phyloP scores from a whole-genome alignment of 345 rosid genomes.

The Citropsis articulata region DNA sequence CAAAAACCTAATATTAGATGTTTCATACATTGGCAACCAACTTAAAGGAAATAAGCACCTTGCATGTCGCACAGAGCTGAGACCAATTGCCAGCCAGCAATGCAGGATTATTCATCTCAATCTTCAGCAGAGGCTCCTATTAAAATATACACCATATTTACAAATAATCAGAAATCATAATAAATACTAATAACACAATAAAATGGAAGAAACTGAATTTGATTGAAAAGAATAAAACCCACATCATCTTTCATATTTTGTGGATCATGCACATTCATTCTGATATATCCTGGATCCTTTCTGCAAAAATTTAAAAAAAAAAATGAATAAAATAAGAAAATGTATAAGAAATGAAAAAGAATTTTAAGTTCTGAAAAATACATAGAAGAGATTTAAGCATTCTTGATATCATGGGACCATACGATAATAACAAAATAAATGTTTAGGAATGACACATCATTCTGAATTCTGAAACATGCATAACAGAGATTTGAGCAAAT shows the following conservation, averaged over 20 bases:
- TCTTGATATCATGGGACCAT: not conserved
- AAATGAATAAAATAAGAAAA: not conserved
- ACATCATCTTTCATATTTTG: conserved; percentile 94
- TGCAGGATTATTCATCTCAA: conserved; percentile 88
- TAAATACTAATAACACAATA: not conserved
- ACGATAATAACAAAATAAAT: not conserved
- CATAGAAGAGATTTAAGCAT: not conserved
- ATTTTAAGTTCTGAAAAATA: not conserved
- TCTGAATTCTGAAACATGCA: not conserved
- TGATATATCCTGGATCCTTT: conserved; percentile 93
- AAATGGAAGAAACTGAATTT: not conserved
- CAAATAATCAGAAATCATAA: not conserved
- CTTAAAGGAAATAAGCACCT: conserved; percentile 42
- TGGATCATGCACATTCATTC: conserved; percentile 71
- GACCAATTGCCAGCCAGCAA: conserved; percentile 96
- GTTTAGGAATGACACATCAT: not conserved
- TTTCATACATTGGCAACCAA: conserved; percentile 5
- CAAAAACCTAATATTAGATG: conserved; percentile 1
- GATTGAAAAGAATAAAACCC: conserved; percentile 27
- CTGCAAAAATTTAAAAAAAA: conserved; percentile 38
- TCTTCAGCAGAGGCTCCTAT: conserved; percentile 89
- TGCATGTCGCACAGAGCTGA: conserved; percentile 98
- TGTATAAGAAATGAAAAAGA: not conserved
- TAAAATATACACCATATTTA: conserved; percentile 16
- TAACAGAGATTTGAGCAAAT: not conserved